Percentiles rank a stretch among this genome's conserved stretches.
Evolutionary conservation across 2,329 filamentous ascomycete species (phyloP).

Genomic region (Fusarium sp.): DNA sequence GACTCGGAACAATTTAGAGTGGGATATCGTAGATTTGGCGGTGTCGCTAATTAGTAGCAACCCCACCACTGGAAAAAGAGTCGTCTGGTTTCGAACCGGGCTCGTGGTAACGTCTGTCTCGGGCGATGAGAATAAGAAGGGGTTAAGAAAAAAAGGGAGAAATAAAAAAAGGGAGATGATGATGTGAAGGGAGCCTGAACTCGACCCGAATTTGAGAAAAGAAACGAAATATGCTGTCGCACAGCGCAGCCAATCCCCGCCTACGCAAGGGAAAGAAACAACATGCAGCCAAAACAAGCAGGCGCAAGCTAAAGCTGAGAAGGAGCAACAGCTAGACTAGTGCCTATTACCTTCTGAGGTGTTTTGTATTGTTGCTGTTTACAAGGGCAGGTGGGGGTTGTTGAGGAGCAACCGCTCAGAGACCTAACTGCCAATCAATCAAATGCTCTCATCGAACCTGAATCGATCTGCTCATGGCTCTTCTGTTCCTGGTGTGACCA

Average conservation of each 20-base stretch:
- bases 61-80: slow-evolving; percentile 41
- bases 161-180: slow-evolving; percentile 17
- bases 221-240: slow-evolving; percentile 30
- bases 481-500: slow-evolving; percentile 43
- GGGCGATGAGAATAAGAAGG: slow-evolving; percentile 3
- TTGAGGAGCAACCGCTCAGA: slow-evolving; percentile 43
- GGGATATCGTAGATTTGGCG: slow-evolving; percentile 34
- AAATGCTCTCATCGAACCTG: slow-evolving; percentile 22
- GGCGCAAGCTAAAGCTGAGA: slow-evolving; percentile 25
- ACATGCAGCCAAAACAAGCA: slow-evolving; percentile 36
- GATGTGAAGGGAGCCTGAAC: slow-evolving; percentile 13
- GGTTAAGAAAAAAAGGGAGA: background rate
- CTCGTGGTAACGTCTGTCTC: slow-evolving; percentile 18
- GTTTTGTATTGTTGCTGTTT: slow-evolving; percentile 35
- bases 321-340: slow-evolving; percentile 12
- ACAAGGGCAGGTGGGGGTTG: slow-evolving; percentile 40
- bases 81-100: slow-evolving; percentile 30
- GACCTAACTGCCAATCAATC: slow-evolving; percentile 33
- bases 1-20: slow-evolving; percentile 13
- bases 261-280: slow-evolving; percentile 34
- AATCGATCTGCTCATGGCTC: slow-evolving; percentile 33
- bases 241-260: slow-evolving; percentile 33
- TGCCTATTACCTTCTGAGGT: slow-evolving; percentile 28
- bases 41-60: slow-evolving; percentile 39
- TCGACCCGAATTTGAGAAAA: slow-evolving; percentile 16